Base-by-base conservation (phyloP, 805 yeast genomes). In the Starmerella bacillaris region DNA sequence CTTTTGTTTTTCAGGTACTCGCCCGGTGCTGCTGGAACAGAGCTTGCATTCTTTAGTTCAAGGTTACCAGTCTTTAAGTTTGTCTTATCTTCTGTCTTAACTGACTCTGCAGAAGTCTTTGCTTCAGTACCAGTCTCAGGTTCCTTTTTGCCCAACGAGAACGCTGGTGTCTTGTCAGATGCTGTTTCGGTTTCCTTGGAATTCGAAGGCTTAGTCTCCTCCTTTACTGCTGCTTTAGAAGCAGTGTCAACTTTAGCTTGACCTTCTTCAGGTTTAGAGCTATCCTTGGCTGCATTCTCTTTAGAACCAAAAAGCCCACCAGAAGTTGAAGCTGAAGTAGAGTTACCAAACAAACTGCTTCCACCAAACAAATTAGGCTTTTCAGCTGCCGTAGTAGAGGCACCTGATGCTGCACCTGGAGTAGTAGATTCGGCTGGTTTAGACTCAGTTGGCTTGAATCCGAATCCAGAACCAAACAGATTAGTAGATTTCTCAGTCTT, bases 1-100 rank as follows among this genome's bases (percentile, higher is more conserved):
- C 94, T 82, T 54, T 82, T 82, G 57, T 89, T 89, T 48, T 79
- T 83, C 24, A 89, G 66, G 4, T 92, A 55, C 16, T 53, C 51
- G 12, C 59, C 51, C 3, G 59, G 53, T 4, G 49, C 71, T 3
- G 82, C 26, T 2, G 28, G 32, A 4, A 34, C 33, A 11, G 18
- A 14, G 29, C 29, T 26, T 18, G 29, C 18, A 15, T 26, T 26
- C 29, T 21, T 8, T 9, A 9, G 11, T 9, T 9, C 24, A 15
- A 21, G 22, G 11, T 35, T 21, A 14, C 27, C 67, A 21, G 78
- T 7, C 16, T 12, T 30, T 6, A 11, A 11, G 8, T 26, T 77
- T 9, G 12, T 12, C 24, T 22, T 22, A 22, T 22, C 24, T 38
- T 72, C 65, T 4, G 82, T 42, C 27, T 47, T 47, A 22, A n/a